Base-by-base conservation (phyloP, 192 early-diverging fungal genomes). In the Dissophora globulifera region DNA sequence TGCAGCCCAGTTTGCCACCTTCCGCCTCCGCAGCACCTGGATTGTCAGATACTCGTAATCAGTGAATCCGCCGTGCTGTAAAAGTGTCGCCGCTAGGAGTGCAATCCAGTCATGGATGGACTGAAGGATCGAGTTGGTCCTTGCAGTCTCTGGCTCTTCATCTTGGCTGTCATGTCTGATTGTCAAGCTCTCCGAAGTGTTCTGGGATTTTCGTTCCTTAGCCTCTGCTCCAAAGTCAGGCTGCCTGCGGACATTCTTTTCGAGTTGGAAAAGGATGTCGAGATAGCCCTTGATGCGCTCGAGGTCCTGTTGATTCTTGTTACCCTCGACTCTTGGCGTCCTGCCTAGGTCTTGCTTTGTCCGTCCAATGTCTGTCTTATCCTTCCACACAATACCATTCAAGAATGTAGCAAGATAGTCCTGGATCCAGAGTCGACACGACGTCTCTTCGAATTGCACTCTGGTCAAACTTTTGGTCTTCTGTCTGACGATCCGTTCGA, bases 181-280 rank as follows among this genome's bases (percentile, higher is more conserved):
- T 26, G 42, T 15, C 10, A n/a, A 16, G 35, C 13, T 38, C 13
- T 38, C 35, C 7, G 13, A 19, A 23, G 31, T 15, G 2, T 4
- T 33, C 22, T 27, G 42, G 10, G 38, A n/a, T 41, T 61, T 51
- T 19, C 27, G 53, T 26, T 69, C 59, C 27, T 62, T 48, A 12
- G 41, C 40, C 2, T 6, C 60, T 0, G 31, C 35, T 4, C 71
- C 57, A 45, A 79, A 79, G 38, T 79, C 78, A n/a, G 69, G 67
- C 26, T 71, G 67, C 35, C 78, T 53, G 5, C 69, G 55, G 16
- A 41, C 78, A 30, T 57, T 56, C 12, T 62, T 50, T 43, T 79
- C 78, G 48, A 79, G 71, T 17, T 71, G 55, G 48, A 72, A 80
- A 17, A 80, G 49, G 17, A 75, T 56, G 38, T 80, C 79, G 27